Base-by-base conservation (phyloP, 2,329 filamentous ascomycete species). In the Zalaria sp. region DNA sequence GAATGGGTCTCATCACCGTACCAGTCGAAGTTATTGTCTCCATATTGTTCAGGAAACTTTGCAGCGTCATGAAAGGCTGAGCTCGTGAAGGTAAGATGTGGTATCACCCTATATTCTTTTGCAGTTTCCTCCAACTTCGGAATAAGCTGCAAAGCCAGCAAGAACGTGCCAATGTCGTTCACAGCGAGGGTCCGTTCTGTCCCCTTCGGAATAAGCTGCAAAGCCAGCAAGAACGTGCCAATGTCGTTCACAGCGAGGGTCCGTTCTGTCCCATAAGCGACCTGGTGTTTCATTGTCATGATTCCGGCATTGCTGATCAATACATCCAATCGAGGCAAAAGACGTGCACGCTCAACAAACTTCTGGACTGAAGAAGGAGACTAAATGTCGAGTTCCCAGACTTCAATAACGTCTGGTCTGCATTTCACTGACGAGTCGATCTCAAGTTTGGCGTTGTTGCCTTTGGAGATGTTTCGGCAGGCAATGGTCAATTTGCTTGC, bases 401-500 rank as follows among this genome's bases (percentile, higher is more conserved):
- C 50, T 40, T 49, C 47, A 38, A 54, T 43, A 0, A 45, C 11
- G 3, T 44, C 37, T 9, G 55, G 49, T 2, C 47, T 60, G 4
- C 43, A 45, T 18, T 18, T 18, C 32, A 37, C 40, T 26, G 38
- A 34, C 9, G 34, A 25, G 8, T 38, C 18, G 28, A 71, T 61
- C 5, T 52, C 47, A 7, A 50, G 43, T 32, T 60, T 61, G 0
- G 70, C 68, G 1, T 51, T 57, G 11, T 67, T 55, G n/a, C 62
- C 69, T 38, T 65, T 66, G 2, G 57, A 53, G 1, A 60, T 38
- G 34, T 51, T 47, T 10, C 67, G 62, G 8, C 68, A 64, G 3
- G 58, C 67, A 2, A 71, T 53, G 41, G 70, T 67, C 32, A 71
- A 51, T 45, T 58, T 61, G 2, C 49, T 40, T 4, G 60, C 60